Conservation (phyloP, 2,329 filamentous ascomycete species). For the Thelonectria rubi region DNA sequence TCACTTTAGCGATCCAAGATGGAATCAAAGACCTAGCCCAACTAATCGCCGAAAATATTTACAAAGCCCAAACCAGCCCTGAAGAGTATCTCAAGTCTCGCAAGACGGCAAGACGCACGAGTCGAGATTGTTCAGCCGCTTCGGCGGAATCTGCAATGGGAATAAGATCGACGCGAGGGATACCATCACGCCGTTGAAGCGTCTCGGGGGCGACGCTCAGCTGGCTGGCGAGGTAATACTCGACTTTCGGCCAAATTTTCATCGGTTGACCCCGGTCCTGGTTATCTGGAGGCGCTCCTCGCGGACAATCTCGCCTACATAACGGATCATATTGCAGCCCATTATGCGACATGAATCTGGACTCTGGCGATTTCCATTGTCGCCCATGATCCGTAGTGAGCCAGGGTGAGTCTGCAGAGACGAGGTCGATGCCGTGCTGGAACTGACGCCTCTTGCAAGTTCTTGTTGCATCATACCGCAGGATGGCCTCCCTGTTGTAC, state of each 20-base stretch:
- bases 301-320: constrained; percentile 9
- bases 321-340: constrained; percentile 8
- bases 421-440: too few species aligned
- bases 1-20: constrained; percentile 10
- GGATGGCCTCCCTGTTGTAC: too few species aligned
- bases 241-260: constrained; percentile 14
- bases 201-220: not conserved
- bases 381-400: too few species aligned
- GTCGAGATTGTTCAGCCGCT: constrained; percentile 7
- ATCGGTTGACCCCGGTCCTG: constrained; percentile 13
- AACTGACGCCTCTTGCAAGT: too few species aligned
- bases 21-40: constrained; percentile 10
- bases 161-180: not conserved
- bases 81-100: constrained; percentile 14
- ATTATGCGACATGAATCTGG: too few species aligned
- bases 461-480: too few species aligned
- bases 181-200: not conserved
- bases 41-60: constrained; percentile 6
- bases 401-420: too few species aligned
- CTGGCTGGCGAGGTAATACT: constrained; percentile 6
- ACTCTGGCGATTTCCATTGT: too few species aligned
- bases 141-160: constrained; percentile 7
- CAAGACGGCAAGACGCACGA: constrained; percentile 10
- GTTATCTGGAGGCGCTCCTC: constrained; percentile 8
- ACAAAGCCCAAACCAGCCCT: constrained; percentile 10